Conservation (phyloP, 192 early-diverging fungal genomes). For the Gamsiella multidivaricata region DNA sequence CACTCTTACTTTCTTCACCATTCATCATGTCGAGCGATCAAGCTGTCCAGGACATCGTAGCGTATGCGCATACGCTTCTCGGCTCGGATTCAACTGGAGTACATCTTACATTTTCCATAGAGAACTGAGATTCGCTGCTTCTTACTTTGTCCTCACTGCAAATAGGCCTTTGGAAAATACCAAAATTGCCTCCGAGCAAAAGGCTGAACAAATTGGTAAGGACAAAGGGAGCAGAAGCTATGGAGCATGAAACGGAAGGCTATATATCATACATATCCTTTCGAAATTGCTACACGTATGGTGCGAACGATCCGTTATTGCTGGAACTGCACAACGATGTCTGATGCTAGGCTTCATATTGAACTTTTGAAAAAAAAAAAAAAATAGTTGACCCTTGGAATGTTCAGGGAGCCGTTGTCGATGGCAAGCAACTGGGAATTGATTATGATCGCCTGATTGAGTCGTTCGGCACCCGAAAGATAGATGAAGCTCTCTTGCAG, state of each 20-base stretch:
- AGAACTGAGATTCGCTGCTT: conserved; percentile 11
- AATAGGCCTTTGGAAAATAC: conserved; percentile 44
- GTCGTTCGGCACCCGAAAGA: conserved; percentile 87
- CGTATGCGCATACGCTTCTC: conserved; percentile 12
- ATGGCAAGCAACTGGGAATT: conserved; percentile 87
- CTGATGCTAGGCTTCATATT: too few species aligned
- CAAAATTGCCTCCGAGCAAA: conserved; percentile 20
- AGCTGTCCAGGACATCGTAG: conserved; percentile 32
- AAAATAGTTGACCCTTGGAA: conserved; percentile 89
- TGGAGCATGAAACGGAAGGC: neutral
- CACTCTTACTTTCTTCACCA: conserved; percentile 12
- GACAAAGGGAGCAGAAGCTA: neutral
- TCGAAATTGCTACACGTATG: too few species aligned
- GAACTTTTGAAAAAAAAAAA: too few species aligned
- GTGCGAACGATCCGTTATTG: too few species aligned
- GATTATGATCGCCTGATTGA: conserved; percentile 93
- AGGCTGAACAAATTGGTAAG: conserved; percentile 47
- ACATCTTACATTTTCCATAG: neutral
- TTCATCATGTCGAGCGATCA: conserved; percentile 49
- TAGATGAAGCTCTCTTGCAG: conserved; percentile 79
- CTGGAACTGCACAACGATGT: too few species aligned
- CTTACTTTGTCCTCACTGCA: neutral
- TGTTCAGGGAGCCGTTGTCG: conserved; percentile 90
- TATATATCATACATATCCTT: too few species aligned
- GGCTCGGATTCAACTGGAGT: neutral